Evolutionary conservation across 768 basidiomycete species (phyloP).

Genomic region (Collybia sordida): DNA sequence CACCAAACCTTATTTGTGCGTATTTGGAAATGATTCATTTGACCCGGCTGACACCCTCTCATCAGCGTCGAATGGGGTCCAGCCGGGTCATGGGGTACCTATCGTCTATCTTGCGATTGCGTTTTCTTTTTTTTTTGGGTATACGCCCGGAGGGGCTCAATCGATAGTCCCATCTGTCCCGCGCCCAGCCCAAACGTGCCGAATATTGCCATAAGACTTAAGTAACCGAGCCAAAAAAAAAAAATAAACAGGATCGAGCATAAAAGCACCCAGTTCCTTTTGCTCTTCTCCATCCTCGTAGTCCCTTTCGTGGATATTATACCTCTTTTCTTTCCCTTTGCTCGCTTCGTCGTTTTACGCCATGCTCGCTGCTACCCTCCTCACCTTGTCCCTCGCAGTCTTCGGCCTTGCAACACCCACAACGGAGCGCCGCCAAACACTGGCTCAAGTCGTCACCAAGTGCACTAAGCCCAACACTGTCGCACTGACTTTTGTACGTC

Average conservation of each 20-base stretch:
- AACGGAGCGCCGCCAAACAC: slow-evolving; percentile 5
- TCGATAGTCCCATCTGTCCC: no score
- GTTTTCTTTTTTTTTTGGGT: neutral
- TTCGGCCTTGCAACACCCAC: slow-evolving; percentile 11
- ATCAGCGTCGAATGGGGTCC: no score
- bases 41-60: no score
- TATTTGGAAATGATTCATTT: neutral
- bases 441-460: slow-evolving; percentile 20
- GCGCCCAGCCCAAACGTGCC: no score
- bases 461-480: slow-evolving; percentile 22
- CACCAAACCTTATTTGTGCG: no score
- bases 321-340: slow-evolving; percentile 1
- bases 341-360: neutral
- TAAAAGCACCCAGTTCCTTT: neutral
- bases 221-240: neutral
- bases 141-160: no score
- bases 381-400: slow-evolving; percentile 9
- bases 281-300: slow-evolving; percentile 3
- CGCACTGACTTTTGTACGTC: slow-evolving; percentile 24
- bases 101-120: neutral
- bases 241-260: neutral
- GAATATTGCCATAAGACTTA: neutral
- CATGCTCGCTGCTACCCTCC: slow-evolving; percentile 12
- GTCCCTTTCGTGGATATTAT: neutral
- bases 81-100: slow-evolving; percentile 9